These are phyloP conservation scores for Fusarium pseudocircinatum DNA, from an alignment of 2,329 filamentous ascomycete genomes.

Conservation along the genomic window DNA sequence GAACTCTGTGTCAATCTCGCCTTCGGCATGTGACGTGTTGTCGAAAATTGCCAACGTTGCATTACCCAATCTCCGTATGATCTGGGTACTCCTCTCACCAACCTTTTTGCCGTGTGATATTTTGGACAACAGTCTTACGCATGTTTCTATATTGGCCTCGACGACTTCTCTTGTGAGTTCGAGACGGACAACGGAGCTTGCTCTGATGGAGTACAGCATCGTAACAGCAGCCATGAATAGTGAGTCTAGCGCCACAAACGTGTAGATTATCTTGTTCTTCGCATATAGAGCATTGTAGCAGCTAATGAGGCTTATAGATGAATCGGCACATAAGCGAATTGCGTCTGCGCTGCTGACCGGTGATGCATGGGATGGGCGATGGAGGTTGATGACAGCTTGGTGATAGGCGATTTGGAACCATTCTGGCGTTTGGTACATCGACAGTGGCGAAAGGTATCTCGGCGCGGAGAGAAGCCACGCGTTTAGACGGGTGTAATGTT, in stretches of 20 bases:
- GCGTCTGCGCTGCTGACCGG: conserved; percentile 38
- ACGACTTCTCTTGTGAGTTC: conserved; percentile 35
- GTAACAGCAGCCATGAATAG: conserved; percentile 39
- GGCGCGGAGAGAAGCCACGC: conserved; percentile 34
- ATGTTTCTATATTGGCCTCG: conserved; percentile 37
- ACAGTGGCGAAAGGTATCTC: conserved; percentile 33
- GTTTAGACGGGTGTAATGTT: conserved; percentile 35
- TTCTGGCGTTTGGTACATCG: conserved; percentile 39
- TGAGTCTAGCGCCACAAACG: conserved; percentile 31
- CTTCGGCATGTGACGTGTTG: conserved; percentile 18
- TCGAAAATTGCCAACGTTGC: conserved; percentile 36
- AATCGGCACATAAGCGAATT: conserved; percentile 36
- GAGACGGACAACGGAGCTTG: conserved; percentile 20
- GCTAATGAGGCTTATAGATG: conserved; percentile 37
- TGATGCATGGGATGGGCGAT: conserved; percentile 36
- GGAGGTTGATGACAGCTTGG: conserved; percentile 37
- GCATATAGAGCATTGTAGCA: conserved; percentile 38
- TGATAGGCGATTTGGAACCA: conserved; percentile 42
- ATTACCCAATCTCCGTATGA: conserved; percentile 32
- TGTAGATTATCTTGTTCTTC: conserved; percentile 39
- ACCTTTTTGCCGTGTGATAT: conserved; percentile 36
- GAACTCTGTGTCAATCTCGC: conserved; percentile 37
- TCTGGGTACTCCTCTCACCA: conserved; percentile 31
- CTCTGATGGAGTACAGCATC: conserved; percentile 33
- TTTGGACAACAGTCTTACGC: conserved; percentile 27